phyloP scores from a whole-genome alignment of 176 grass and related monocot species.

The Paspalum vaginatum region DNA sequence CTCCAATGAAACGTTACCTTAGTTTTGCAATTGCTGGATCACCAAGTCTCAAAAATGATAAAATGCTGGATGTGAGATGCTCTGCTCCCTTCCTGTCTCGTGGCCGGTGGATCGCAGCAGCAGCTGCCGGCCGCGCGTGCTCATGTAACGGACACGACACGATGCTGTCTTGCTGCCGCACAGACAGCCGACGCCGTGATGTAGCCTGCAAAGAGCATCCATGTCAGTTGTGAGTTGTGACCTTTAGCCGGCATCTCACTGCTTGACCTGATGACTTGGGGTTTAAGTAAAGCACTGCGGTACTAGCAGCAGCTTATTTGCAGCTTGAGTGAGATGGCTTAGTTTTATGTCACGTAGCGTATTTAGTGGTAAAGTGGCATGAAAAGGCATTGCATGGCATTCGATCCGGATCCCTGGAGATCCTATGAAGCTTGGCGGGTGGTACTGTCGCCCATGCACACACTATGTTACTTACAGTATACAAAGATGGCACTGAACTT shows the following conservation, averaged over 20 bases:
- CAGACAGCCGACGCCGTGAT: neutral
- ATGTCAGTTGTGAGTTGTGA: neutral
- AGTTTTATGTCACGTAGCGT: too few species aligned
- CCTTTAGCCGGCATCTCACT: neutral
- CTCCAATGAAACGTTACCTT: too few species aligned
- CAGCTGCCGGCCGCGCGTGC: neutral
- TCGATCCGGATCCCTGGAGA: constrained; percentile 5
- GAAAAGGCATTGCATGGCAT: neutral
- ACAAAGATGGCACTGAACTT: too few species aligned
- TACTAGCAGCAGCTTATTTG: neutral
- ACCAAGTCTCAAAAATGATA: too few species aligned
- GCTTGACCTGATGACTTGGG: neutral
- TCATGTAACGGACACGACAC: neutral
- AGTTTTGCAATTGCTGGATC: too few species aligned
- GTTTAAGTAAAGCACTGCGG: neutral
- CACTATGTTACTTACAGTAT: too few species aligned
- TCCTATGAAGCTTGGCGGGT: neutral
- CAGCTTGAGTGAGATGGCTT: too few species aligned
- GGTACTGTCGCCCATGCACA: neutral
- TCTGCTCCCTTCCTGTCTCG: neutral
- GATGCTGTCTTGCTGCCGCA: neutral
- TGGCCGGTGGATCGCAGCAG: neutral
- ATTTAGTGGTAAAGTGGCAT: constrained; percentile 8
- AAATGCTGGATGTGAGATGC: too few species aligned
- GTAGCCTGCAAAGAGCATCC: neutral